A percentile compares a stretch with the other conserved stretches of the same genome.
Evolutionary conservation across 805 yeast species (phyloP).

Genomic region (Tetrapisispora taiwanensis): DNA sequence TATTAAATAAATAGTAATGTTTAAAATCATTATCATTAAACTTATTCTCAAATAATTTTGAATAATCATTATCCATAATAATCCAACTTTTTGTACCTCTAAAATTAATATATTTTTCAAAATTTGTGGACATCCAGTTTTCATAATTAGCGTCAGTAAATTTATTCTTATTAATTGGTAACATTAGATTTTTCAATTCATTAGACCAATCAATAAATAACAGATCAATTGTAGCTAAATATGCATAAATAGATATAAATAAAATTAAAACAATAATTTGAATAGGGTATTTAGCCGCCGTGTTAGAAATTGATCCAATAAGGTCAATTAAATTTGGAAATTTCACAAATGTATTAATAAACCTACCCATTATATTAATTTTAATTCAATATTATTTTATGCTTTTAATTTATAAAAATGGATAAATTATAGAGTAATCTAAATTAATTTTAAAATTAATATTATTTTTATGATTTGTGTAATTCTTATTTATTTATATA

Average conservation of each 20-base stretch:
- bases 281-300: slow-evolving; percentile 77
- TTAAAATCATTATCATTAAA: slow-evolving; percentile 6
- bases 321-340: not conserved
- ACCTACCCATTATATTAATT: not conserved
- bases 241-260: slow-evolving; percentile 68
- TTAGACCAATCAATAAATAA: slow-evolving; percentile 37
- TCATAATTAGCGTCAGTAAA: not conserved
- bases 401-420: too few species aligned
- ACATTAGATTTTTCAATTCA: slow-evolving; percentile 33
- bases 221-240: slow-evolving; percentile 62
- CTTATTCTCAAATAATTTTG: slow-evolving; percentile 5
- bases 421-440: too few species aligned
- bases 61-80: slow-evolving; percentile 13
- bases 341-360: slow-evolving; percentile 14
- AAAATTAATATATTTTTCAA: slow-evolving; percentile 19
- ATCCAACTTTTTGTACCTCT: slow-evolving; percentile 15
- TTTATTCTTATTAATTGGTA: not conserved
- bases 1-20: slow-evolving; percentile 24
- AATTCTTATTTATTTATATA: too few species aligned
- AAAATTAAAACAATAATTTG: slow-evolving; percentile 69
- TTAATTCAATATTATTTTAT: not conserved
- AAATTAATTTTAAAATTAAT: too few species aligned
- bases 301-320: slow-evolving; percentile 36
- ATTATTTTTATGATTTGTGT: too few species aligned
- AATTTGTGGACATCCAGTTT: slow-evolving; percentile 14